Evolutionary conservation across 441 rosid genomes (phyloP).

Genomic region (Eruca vesicaria): DNA sequence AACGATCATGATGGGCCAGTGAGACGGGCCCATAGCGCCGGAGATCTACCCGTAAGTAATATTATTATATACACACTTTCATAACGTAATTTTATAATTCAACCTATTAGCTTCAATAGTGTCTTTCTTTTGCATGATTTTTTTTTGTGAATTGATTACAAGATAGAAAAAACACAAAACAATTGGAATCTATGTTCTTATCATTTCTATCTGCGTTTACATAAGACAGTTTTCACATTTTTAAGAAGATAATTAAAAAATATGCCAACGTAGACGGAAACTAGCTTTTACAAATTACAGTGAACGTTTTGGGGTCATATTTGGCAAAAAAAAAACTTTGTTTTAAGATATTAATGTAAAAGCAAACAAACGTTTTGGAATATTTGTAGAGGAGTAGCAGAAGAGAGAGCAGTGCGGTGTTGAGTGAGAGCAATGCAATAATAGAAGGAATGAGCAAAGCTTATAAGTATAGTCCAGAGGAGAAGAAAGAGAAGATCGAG

Average conservation of each 20-base stretch:
- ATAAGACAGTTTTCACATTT: background rate
- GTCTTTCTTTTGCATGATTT: background rate
- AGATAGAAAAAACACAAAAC: background rate
- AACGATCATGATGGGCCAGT: constrained; percentile 47
- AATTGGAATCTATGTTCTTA: background rate
- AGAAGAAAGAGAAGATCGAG: constrained; percentile 84
- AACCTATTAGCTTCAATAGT: background rate
- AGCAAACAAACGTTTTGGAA: background rate
- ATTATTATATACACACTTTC: constrained; percentile 6
- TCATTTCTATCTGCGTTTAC: background rate
- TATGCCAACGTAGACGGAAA: background rate
- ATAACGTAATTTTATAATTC: background rate
- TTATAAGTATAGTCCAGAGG: constrained; percentile 73
- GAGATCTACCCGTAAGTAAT: constrained; percentile 53
- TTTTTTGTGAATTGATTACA: background rate
- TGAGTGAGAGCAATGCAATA: constrained; percentile 79
- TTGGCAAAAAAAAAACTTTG: background rate
- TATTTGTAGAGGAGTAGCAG: constrained; percentile 36
- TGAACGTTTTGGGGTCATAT: background rate
- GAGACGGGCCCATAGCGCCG: constrained; percentile 73
- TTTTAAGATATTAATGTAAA: background rate
- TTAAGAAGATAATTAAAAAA: background rate
- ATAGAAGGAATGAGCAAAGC: constrained; percentile 91
- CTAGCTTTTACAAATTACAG: background rate
- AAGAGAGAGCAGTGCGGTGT: constrained; percentile 56